phyloP scores from a whole-genome alignment of 805 yeast genomes.

The Sugiyamaella qingdaonensis region DNA sequence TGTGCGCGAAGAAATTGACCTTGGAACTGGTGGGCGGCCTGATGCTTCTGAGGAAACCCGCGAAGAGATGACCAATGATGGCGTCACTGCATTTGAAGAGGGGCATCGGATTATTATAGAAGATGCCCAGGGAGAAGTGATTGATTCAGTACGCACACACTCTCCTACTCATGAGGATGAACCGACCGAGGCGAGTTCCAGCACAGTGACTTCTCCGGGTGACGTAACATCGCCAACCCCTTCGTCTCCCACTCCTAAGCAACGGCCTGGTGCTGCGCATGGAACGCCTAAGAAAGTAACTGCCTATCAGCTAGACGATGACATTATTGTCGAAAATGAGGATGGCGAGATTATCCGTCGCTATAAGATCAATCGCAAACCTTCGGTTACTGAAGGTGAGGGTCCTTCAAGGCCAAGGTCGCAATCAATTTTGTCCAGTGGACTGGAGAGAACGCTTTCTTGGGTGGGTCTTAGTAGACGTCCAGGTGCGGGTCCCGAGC shows the following conservation, averaged over 20 bases:
- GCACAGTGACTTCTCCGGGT: neutral
- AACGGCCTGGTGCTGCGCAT: neutral
- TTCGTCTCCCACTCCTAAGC: neutral
- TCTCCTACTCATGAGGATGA: neutral
- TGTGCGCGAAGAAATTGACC: constrained; percentile 21
- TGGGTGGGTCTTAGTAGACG: constrained; percentile 48
- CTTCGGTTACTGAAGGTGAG: constrained; percentile 9
- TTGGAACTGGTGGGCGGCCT: constrained; percentile 18
- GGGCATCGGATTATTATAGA: constrained; percentile 71
- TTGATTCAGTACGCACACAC: constrained; percentile 46
- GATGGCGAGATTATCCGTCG: constrained; percentile 90
- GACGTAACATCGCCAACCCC: neutral
- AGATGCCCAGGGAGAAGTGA: constrained; percentile 76
- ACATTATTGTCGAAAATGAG: constrained; percentile 77
- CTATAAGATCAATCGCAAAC: constrained; percentile 65
- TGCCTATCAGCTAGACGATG: constrained; percentile 78
- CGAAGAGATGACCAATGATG: constrained; percentile 24
- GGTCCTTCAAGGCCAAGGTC: neutral
- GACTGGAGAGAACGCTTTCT: constrained; percentile 44
- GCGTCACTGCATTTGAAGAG: constrained; percentile 55
- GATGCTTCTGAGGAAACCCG: constrained; percentile 19
- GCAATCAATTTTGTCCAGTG: constrained; percentile 2
- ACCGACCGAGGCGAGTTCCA: neutral
- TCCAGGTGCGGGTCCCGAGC: constrained; percentile 13
- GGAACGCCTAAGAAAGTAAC: constrained; percentile 36